Evolutionary conservation across 2,329 filamentous ascomycete genomes (phyloP).

Genomic region (Cladosporium sp.): DNA sequence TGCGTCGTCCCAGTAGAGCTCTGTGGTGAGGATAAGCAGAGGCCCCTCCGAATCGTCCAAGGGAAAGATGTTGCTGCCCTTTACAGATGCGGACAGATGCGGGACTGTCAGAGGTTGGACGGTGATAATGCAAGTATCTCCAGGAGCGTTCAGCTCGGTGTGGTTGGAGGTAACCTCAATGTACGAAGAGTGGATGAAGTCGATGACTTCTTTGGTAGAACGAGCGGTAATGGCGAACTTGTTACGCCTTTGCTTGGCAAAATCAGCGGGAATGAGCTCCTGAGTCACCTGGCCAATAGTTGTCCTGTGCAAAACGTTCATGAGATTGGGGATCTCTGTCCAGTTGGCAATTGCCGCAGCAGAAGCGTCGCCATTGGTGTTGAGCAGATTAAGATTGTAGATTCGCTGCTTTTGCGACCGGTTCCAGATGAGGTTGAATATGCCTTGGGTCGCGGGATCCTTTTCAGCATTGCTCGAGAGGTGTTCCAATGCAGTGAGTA

Average conservation of each 20-base stretch:
- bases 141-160: conserved; percentile 11
- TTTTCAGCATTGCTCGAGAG: conserved; percentile 8
- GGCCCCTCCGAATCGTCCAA: conserved; percentile 14
- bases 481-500: conserved; percentile 16
- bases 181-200: conserved; percentile 16
- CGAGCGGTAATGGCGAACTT: conserved; percentile 21
- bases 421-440: conserved; percentile 20
- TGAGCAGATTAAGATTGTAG: conserved; percentile 18
- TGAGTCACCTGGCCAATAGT: conserved; percentile 16
- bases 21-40: conserved; percentile 18
- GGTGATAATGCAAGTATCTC: conserved; percentile 14
- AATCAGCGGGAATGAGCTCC: conserved; percentile 16
- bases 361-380: conserved; percentile 16
- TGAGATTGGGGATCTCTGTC: conserved; percentile 15
- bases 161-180: conserved; percentile 10
- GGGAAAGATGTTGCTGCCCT: conserved; percentile 18
- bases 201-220: conserved; percentile 14
- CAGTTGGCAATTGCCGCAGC: conserved; percentile 14
- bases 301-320: conserved; percentile 15
- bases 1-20: conserved; percentile 17
- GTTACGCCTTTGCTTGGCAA: conserved; percentile 16
- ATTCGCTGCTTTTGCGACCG: conserved; percentile 14
- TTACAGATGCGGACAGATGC: conserved; percentile 18
- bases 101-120: conserved; percentile 19
- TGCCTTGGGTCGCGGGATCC: conserved; percentile 15